These are phyloP conservation scores for Pseudopithomyces chartarum DNA, from an alignment of 2,329 filamentous ascomycete genomes.

Conservation along the genomic window DNA sequence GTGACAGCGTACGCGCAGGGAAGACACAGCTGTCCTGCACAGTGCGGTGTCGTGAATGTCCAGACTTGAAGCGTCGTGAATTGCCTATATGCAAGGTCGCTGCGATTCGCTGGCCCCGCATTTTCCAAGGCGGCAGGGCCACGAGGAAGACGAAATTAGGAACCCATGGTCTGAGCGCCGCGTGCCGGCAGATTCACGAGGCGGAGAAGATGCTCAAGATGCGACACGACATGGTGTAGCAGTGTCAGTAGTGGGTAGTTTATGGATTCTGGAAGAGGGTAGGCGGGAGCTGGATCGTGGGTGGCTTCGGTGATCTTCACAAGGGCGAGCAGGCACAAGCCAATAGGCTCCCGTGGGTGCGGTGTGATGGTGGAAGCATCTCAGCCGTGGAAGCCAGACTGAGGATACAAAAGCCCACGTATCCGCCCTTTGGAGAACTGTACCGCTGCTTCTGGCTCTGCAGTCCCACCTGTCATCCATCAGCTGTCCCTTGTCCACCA, in stretches of 20 bases:
- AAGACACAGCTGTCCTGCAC: neutral
- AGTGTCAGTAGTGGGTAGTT: no score
- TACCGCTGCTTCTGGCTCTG: neutral
- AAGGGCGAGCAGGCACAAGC: neutral
- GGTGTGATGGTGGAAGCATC: neutral
- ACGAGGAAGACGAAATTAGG: conserved; percentile 18
- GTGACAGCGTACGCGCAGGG: conserved; percentile 4
- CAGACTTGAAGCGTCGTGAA: conserved; percentile 11
- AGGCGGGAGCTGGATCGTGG: neutral
- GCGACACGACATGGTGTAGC: neutral
- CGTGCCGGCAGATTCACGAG: conserved; percentile 12
- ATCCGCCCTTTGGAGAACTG: neutral
- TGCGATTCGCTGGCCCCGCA: conserved; percentile 15
- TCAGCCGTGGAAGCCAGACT: neutral
- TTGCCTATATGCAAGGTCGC: conserved; percentile 17
- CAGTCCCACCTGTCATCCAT: neutral
- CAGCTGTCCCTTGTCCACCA: neutral
- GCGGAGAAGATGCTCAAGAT: conserved; percentile 2
- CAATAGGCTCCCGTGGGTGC: conserved; percentile 1
- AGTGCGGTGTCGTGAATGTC: conserved; percentile 1
- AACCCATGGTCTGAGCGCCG: conserved; percentile 13
- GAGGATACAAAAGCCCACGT: conserved; percentile 1
- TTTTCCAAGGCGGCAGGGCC: conserved; percentile 12
- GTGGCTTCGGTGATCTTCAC: conserved; percentile 4
- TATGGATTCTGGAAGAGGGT: neutral